Conservation (phyloP, 1,139 yeast species). For the Taphrina sp. region DNA sequence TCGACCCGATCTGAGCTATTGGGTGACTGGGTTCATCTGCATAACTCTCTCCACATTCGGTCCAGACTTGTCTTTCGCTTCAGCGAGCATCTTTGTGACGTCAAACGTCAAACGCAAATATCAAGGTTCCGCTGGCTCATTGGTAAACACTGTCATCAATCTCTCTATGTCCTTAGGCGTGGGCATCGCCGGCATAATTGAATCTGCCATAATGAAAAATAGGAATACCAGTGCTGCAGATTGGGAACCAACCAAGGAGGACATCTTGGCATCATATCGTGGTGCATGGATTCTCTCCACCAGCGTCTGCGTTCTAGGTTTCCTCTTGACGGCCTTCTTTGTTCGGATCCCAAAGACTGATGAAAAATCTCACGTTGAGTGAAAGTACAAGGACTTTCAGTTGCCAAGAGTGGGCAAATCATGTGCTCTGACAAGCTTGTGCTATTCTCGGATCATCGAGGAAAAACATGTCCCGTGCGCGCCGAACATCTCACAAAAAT, state of each 20-base stretch:
- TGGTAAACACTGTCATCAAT: conserved; percentile 60
- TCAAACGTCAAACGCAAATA: conserved; percentile 53
- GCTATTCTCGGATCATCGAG: no score
- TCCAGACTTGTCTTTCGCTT: conserved; percentile 66
- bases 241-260: conserved; percentile 34
- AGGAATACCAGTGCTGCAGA: neutral
- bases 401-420: no score
- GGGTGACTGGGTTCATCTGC: conserved; percentile 56
- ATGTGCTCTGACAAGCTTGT: no score
- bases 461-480: no score
- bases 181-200: conserved; percentile 63
- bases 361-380: conserved; percentile 10
- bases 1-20: conserved; percentile 48
- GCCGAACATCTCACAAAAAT: no score
- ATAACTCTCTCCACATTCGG: conserved; percentile 53
- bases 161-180: conserved; percentile 63
- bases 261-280: conserved; percentile 47
- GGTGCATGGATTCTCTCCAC: conserved; percentile 51
- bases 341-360: conserved; percentile 9
- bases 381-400: no score
- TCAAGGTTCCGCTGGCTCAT: conserved; percentile 66
- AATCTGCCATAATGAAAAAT: conserved; percentile 46
- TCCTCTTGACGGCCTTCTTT: neutral
- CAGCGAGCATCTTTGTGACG: conserved; percentile 56
- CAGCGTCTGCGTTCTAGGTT: neutral